Base-by-base conservation (phyloP, 2,329 filamentous ascomycete genomes). In the Sporothrix pseudoabietina region DNA sequence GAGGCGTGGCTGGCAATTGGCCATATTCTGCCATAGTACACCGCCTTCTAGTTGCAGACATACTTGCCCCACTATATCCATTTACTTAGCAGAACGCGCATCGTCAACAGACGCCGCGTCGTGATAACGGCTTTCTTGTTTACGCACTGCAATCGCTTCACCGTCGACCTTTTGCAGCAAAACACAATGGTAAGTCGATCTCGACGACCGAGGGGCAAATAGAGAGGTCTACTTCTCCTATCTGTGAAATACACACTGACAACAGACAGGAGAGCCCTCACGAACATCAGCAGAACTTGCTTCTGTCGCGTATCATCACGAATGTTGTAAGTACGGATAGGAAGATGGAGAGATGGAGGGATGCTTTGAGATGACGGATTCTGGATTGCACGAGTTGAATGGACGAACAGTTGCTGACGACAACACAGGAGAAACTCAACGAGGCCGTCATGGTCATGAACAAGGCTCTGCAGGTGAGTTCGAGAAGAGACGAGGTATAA, bases 251-350 rank as follows among this genome's bases (percentile, higher is more conserved):
- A 41, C 4, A 5, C 8, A 32, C 70, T 74, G 22, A 74, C 63
- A 2, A 19, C 0, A 3, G 14, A 2, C 70, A 91, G 95, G 96
- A 99, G 82, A 97, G 93, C 79, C 96, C 96, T 54, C 96, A 99
- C 80, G 96, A 98, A 81, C 94, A 98, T 78, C 96, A 98, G 85
- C 95, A 99, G 86, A 97, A 92, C 79, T 87, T 97, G 71, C 87
- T 99, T 78, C 88, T 98, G 63, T 96, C 94, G 30, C 93, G 96
- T 75, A 98, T 99, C 83, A 97, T 98, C 83, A 96, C 91, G 80
- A 99, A 99, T 80, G 94, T 98, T 79, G 95, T 98, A 88, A 80
- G 93, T 85, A 68, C 14, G n/a, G 9, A 35, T 7, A 35, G 26
- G 14, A 5, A 0, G 44, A n/a, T 26, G 26, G 10, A 19, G 22